Evolutionary conservation across 2,329 filamentous ascomycete genomes (phyloP), one percentile per base, ranked within the genome.

Genomic region (Sporothrix euskadiensis): DNA sequence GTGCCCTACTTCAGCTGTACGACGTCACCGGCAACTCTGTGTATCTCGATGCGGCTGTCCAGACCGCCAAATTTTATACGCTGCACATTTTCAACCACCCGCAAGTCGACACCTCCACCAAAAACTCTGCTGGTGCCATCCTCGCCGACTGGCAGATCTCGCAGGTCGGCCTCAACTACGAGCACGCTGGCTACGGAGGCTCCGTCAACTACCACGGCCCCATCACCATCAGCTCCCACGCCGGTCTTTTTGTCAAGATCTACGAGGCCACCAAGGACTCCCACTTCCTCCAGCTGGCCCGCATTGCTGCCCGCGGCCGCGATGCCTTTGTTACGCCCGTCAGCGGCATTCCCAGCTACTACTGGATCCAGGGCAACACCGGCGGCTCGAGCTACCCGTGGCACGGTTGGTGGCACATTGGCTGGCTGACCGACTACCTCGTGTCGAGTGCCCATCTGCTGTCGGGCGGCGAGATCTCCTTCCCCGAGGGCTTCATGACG

Each of bases 321-420:
- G 74, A 75, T 32, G 72, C 72, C 10, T 75, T 70, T 61, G 74
- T 75, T 1, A 71, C 73, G 26, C 72, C 74, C n/a, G 19, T 16
- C 30, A 70, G 61, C 32, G 72, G 74, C 26, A 75, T 75, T n/a
- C 74, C 72, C 14, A 66, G 59, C 52, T 75, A 75, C 72, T 75
- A 75, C 69, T 75, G 74, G 74, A 32, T 65, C 47, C 72, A 72
- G 44, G 72, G 71, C 69, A 75, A 75, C 72, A 73, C 74, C 19
- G 74, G 68, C 47, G 72, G 74, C 69, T 66, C 69, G 3, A 71
- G 39, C 44, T 75, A 75, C 47, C 74, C 74, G 2, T 75, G 74
- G 74, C 74, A 75, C 69, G 74, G 74, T 54, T 75, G 74, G 74
- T 75, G 74, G 74, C 74, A 75, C 69, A 72, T 75, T 71, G 74